Percentiles rank a stretch among this genome's conserved stretches.
Conservation (phyloP, 1,139 yeast species). For the Hansenula lynferdii region DNA sequence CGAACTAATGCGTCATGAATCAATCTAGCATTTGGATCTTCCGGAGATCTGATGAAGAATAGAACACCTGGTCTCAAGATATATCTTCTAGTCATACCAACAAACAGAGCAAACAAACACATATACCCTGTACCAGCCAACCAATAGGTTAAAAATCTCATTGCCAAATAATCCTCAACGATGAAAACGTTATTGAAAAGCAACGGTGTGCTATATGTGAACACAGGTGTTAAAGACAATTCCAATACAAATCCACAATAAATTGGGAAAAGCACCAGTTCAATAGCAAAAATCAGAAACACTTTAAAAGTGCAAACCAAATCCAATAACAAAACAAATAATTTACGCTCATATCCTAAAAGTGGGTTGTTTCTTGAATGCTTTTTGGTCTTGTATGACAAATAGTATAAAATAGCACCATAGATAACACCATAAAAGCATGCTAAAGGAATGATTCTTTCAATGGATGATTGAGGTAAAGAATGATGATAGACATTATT, state of each 20-base stretch:
- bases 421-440: constrained; percentile 38
- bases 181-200: constrained; percentile 25
- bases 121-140: constrained; percentile 76
- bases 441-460: constrained; percentile 28
- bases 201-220: constrained; percentile 23
- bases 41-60: constrained; percentile 89
- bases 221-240: constrained; percentile 57
- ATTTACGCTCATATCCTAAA: constrained; percentile 41
- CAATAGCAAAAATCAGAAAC: constrained; percentile 68
- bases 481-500: constrained; percentile 22
- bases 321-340: constrained; percentile 51
- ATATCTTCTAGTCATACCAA: constrained; percentile 71
- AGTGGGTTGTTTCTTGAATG: constrained; percentile 37
- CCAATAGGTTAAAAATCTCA: constrained; percentile 51
- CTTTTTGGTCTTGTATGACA: constrained; percentile 31
- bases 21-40: constrained; percentile 87
- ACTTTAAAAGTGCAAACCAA: constrained; percentile 66
- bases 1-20: constrained; percentile 83
- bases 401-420: constrained; percentile 27
- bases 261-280: constrained; percentile 77
- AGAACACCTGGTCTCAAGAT: constrained; percentile 86
- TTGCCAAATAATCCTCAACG: constrained; percentile 15
- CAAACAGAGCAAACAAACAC: constrained; percentile 82
- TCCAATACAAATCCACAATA: constrained; percentile 81
- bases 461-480: constrained; percentile 23